phyloP scores from a whole-genome alignment of 2,329 filamentous ascomycete genomes.

The Raffaelea albimanens region DNA sequence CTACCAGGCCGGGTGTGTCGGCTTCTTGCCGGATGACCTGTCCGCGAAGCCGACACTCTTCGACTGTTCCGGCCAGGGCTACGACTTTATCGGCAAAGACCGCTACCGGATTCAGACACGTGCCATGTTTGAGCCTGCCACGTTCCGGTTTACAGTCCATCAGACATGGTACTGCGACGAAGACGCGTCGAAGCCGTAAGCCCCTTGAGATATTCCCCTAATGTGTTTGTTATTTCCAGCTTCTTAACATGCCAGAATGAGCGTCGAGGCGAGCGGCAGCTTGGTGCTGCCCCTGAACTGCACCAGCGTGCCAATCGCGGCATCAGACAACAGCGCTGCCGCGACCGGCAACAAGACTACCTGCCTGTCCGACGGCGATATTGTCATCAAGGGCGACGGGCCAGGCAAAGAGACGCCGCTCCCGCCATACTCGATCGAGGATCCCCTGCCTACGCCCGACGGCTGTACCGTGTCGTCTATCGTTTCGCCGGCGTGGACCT shows the following conservation, averaged over 20 bases:
- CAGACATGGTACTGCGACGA: slow-evolving; percentile 18
- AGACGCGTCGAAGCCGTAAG: slow-evolving; percentile 15
- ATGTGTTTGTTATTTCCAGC: too few relatives aligned
- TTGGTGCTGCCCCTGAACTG: slow-evolving; percentile 12
- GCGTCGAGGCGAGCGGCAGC: slow-evolving; percentile 12
- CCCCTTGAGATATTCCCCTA: not conserved
- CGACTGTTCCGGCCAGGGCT: slow-evolving; percentile 10
- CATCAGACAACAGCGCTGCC: not conserved
- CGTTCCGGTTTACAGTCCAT: slow-evolving; percentile 11
- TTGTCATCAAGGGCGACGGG: slow-evolving; percentile 3
- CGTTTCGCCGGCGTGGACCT: slow-evolving; percentile 13
- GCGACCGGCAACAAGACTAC: slow-evolving; percentile 4
- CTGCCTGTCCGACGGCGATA: slow-evolving; percentile 8
- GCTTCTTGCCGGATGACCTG: slow-evolving; percentile 7
- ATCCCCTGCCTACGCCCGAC: slow-evolving; percentile 13
- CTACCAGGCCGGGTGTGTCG: slow-evolving; percentile 16
- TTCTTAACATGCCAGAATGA: slow-evolving; percentile 5
- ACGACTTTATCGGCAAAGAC: slow-evolving; percentile 3
- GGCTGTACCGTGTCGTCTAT: slow-evolving; percentile 16
- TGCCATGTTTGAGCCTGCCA: slow-evolving; percentile 13
- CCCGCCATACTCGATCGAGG: slow-evolving; percentile 15
- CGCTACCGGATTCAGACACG: slow-evolving; percentile 12
- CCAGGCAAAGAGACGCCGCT: slow-evolving; percentile 6
- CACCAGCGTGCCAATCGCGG: slow-evolving; percentile 3
- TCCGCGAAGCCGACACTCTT: slow-evolving; percentile 5